phyloP scores from a whole-genome alignment of 805 yeast species.

The Wickerhamomyces xylosicus region DNA sequence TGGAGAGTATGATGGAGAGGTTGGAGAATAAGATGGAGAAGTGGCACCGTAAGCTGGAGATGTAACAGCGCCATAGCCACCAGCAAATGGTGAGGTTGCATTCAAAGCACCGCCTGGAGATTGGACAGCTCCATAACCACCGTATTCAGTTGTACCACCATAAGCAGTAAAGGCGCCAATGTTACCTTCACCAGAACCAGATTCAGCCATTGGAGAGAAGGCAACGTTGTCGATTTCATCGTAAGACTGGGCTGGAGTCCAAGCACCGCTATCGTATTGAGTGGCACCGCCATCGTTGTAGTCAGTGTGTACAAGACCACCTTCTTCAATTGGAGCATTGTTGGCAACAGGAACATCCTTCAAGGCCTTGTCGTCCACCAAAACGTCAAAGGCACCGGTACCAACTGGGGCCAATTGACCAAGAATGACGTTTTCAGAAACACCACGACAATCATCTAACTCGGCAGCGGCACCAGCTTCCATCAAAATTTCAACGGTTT shows the following conservation, averaged over 20 bases:
- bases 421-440: constrained; percentile 92
- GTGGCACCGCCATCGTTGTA: constrained; percentile 69
- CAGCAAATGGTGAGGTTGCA: constrained; percentile 40
- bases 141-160: constrained; percentile 41
- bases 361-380: constrained; percentile 84
- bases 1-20: constrained; percentile 65
- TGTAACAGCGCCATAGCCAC: constrained; percentile 39
- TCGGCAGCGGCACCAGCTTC: constrained; percentile 99
- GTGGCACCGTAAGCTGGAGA: constrained; percentile 74
- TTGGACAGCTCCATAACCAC: constrained; percentile 48
- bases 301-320: constrained; percentile 25
- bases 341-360: constrained; percentile 30
- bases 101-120: constrained; percentile 42
- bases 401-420: constrained; percentile 99
- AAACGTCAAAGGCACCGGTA: constrained; percentile 94
- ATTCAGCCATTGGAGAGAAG: constrained; percentile 84
- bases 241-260: constrained; percentile 60
- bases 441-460: constrained; percentile 96
- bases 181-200: constrained; percentile 50
- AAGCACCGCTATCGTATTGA: constrained; percentile 65
- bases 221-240: constrained; percentile 60
- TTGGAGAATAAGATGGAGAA: constrained; percentile 60
- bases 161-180: constrained; percentile 46
- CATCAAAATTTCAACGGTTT: constrained; percentile 92
- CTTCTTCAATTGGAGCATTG: constrained; percentile 30